Conservation (phyloP, 129 eudicot species). For the Flaveria trinervia region DNA sequence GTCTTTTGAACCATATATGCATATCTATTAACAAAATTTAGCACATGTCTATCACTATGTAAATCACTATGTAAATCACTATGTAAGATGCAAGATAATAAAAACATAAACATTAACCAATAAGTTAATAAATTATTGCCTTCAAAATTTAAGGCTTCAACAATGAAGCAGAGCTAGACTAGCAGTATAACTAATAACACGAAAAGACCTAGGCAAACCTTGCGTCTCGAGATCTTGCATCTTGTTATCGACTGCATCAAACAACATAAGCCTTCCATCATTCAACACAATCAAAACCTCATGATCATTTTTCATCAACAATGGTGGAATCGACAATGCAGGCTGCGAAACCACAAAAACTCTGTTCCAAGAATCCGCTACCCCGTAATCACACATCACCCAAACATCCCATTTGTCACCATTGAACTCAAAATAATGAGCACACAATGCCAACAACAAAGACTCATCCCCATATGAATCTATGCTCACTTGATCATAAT, state of each 20-base stretch:
- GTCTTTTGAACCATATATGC: not conserved
- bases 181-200: conserved; percentile 30
- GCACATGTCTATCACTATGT: not conserved
- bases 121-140: conserved; percentile 1
- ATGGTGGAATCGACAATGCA: conserved; percentile 29
- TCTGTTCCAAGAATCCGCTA: conserved; percentile 47
- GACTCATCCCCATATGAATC: conserved; percentile 31
- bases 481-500: conserved; percentile 22
- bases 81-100: conserved; percentile 13
- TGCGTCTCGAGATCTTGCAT: conserved; percentile 28
- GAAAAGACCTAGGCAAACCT: conserved; percentile 38
- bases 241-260: conserved; percentile 32
- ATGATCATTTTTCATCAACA: conserved; percentile 29
- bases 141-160: conserved; percentile 5
- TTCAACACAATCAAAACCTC: conserved; percentile 35
- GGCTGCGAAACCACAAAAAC: conserved; percentile 29
- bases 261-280: conserved; percentile 36
- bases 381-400: conserved; percentile 46
- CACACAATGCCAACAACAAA: conserved; percentile 34
- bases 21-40: not conserved
- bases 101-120: not conserved
- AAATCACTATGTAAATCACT: not conserved
- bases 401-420: conserved; percentile 46
- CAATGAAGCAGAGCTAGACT: conserved; percentile 48
- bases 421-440: conserved; percentile 16